Base-by-base conservation (phyloP, 2,329 filamentous ascomycete genomes). In the Sporothrix pseudoabietina region DNA sequence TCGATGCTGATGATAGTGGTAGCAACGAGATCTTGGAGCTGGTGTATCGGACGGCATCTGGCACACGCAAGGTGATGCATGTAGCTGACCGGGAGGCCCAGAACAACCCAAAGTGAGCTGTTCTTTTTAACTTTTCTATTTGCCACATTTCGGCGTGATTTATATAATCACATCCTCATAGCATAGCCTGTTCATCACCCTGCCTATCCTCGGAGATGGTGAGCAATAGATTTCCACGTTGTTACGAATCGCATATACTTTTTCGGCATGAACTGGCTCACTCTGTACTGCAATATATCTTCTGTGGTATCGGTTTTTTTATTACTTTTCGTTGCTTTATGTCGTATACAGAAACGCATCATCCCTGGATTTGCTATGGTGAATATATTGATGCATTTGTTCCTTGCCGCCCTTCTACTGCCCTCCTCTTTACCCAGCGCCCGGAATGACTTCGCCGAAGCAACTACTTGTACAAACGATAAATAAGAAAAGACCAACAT, bases 1-100 rank as follows among this genome's bases (percentile, higher is more conserved):
- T 22, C 35, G 57, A 35, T 32, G 47, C 9, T 8, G 35, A 54
- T 26, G 71, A 73, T n/a, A 32, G 14, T 2, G 71, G 57, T 32
- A 71, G 71, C 54, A 69, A 69, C 54, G 69, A 68, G 32, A 49
- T 44, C 0, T 52, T 75, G 49, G 72, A 72, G 16, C 71, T 77
- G 12, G 76, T 76, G n/a, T 77, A 75, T 39, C 72, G 76, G 19
- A 76, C 76, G 19, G 76, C 76, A 3, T 74, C 76, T 2, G 76
- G 75, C 12, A 72, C 68, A 12, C 74, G 69, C 14, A 71, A 63
- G 30, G 71, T 75, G 0, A n/a, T 76, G 59, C 65, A 59, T 0
- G 30, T 75, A 44, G 55, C 69, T 7, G 52, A 55, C 12, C n/a
- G 47, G 16, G 39, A 10, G 8, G 12, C 55, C 0, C 5, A 16